Evolutionary conservation across 345 rosid genomes (phyloP), one percentile per base, ranked within the genome.

Genomic region (Rubroshorea leprosula): DNA sequence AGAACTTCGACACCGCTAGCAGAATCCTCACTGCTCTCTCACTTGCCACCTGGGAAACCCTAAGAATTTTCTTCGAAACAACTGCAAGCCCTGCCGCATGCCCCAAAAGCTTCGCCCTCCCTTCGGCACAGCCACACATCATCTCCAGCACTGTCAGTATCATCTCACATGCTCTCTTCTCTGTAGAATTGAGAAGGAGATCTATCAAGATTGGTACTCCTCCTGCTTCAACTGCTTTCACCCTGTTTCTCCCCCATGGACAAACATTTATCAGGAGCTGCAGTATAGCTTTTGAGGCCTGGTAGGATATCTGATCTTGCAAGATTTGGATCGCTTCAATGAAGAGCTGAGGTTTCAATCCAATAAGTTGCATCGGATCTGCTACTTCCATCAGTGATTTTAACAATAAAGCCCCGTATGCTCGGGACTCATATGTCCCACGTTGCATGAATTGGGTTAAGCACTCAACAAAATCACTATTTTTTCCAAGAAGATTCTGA

Each of bases 231-330:
- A 81, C 89, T 1, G 80, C 85, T 63, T 78, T 85, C 60, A 80
- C 54, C 62, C 87, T 66, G 82, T 90, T 90, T 54, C 89, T 77
- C 58, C 94, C 89, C 83, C 81, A 76, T 19, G 88, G 83, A 62
- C 80, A 75, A 8, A 72, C 10, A 18, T 44, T 68, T 45, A 78
- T 61, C 20, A 90, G 67, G 24, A 80, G 68, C 50, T 77, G 73
- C 58, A 90, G 65, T 14, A 82, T n/a, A n/a, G 89, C 74, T 72
- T 82, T 90, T 5, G 89, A 67, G 3, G 89, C 84, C 57, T 83
- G 80, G 1, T 59, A 67, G 0, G 94, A 83, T 51, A 85, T 80
- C 38, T 71, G 76, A 48, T 85, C 90, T 0, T 31, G 73, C 25
- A 87, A 41, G 16, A 82, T 72, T 38, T 71, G 77, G 12, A 85